Evolutionary conservation across 345 rosid genomes (phyloP).

Genomic region (Citrus inodora): DNA sequence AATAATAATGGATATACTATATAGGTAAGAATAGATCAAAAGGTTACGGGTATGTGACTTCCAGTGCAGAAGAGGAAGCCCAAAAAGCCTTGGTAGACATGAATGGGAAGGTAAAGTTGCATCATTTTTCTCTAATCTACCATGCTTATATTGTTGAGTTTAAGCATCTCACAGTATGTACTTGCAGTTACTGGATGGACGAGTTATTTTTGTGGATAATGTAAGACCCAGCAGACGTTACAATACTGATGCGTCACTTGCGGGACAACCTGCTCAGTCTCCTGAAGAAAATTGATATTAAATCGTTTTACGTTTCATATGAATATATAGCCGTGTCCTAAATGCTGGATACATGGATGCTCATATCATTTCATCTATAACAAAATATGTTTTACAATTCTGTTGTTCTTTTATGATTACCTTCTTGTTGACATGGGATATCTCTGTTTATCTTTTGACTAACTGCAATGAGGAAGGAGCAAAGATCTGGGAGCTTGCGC

Average conservation of each 20-base stretch:
- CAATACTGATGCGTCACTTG: slow-evolving; percentile 3
- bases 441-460: background rate
- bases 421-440: background rate
- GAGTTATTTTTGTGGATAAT: too few relatives aligned
- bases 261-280: slow-evolving; percentile 7
- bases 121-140: too few relatives aligned
- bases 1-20: slow-evolving; percentile 30
- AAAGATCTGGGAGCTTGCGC: background rate
- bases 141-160: too few relatives aligned
- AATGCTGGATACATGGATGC: background rate
- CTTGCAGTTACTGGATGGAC: too few relatives aligned
- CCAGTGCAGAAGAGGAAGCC: slow-evolving; percentile 43
- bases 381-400: background rate
- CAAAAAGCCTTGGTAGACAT: slow-evolving; percentile 43
- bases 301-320: background rate
- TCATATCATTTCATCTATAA: background rate
- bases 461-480: background rate
- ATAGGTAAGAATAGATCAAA: slow-evolving; percentile 37
- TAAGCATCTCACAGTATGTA: too few relatives aligned
- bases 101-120: slow-evolving; percentile 50
- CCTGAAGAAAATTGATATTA: slow-evolving; percentile 21
- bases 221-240: background rate
- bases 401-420: background rate
- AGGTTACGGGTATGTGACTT: slow-evolving; percentile 61
- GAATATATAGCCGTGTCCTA: background rate